A percentile compares a stretch with the other conserved stretches of the same genome.
Conservation (phyloP, 495 filamentous ascomycete species). For the Friedmanniomyces simplex region DNA sequence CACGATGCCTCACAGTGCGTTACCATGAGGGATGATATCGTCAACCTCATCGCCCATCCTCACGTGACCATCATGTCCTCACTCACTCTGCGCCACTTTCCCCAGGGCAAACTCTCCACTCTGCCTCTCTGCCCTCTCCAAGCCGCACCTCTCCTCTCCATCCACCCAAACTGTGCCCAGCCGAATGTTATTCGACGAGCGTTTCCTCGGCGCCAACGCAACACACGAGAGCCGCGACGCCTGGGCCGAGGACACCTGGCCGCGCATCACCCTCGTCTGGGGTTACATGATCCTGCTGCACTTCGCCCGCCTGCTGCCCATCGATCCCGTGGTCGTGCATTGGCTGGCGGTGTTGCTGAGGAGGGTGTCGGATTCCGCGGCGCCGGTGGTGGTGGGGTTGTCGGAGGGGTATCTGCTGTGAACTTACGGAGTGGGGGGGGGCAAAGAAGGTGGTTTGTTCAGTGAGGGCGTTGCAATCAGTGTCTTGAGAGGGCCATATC, state of each 20-base stretch:
- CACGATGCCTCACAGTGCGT: no score
- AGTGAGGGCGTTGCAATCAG: no score
- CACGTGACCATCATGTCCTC: no score
- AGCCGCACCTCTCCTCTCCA: neutral
- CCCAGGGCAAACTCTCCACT: neutral
- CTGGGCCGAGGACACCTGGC: constrained; percentile 12
- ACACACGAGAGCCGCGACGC: constrained; percentile 6
- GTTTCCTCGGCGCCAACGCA: constrained; percentile 15
- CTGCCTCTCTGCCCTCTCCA: neutral
- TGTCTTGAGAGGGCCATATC: no score
- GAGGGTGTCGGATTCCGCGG: neutral
- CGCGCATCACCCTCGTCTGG: constrained; percentile 13
- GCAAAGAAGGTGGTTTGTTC: neutral
- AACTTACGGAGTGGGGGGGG: neutral
- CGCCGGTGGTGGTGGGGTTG: constrained; percentile 1
- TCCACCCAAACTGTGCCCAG: neutral
- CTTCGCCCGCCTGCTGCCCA: constrained; percentile 8
- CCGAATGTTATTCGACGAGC: constrained; percentile 12
- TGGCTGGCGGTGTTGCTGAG: constrained; percentile 6
- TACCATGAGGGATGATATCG: no score
- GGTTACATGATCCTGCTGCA: constrained; percentile 14
- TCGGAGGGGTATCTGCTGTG: neutral
- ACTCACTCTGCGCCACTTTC: neutral
- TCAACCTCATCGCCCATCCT: no score
- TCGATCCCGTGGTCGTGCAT: constrained; percentile 18